Conservation (phyloP, 2,329 filamentous ascomycete genomes). For the Aspergillus persii region DNA sequence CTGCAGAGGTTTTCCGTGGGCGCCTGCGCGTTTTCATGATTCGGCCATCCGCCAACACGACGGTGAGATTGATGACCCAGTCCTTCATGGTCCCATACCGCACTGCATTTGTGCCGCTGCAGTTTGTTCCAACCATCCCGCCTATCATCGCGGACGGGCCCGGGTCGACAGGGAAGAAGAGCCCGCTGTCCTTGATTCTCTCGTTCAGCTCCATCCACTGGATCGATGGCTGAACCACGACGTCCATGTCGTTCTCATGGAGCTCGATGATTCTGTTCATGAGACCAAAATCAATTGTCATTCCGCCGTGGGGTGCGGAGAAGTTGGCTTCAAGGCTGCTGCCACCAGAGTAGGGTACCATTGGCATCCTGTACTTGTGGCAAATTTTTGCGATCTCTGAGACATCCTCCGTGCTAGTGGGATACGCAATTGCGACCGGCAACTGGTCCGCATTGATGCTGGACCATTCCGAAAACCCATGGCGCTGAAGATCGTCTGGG, state of each 20-base stretch:
- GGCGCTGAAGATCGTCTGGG: constrained; percentile 60
- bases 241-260: constrained; percentile 85
- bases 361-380: constrained; percentile 74
- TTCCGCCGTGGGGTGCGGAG: constrained; percentile 78
- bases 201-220: constrained; percentile 91
- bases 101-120: constrained; percentile 60
- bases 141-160: constrained; percentile 62
- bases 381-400: constrained; percentile 67
- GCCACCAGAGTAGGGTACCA: constrained; percentile 84
- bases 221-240: constrained; percentile 86
- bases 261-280: constrained; percentile 82
- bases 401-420: constrained; percentile 63
- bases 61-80: constrained; percentile 69
- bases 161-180: constrained; percentile 91
- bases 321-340: constrained; percentile 89
- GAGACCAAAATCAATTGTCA: constrained; percentile 83
- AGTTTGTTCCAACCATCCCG: constrained; percentile 66
- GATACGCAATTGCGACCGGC: constrained; percentile 65
- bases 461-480: constrained; percentile 71
- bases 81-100: constrained; percentile 75
- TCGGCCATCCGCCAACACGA: constrained; percentile 67
- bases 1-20: constrained; percentile 67
- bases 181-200: constrained; percentile 66
- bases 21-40: constrained; percentile 67
- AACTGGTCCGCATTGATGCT: constrained; percentile 63